phyloP scores from a whole-genome alignment of 768 basidiomycete genomes.

The Rhizopogon vinicolor region DNA sequence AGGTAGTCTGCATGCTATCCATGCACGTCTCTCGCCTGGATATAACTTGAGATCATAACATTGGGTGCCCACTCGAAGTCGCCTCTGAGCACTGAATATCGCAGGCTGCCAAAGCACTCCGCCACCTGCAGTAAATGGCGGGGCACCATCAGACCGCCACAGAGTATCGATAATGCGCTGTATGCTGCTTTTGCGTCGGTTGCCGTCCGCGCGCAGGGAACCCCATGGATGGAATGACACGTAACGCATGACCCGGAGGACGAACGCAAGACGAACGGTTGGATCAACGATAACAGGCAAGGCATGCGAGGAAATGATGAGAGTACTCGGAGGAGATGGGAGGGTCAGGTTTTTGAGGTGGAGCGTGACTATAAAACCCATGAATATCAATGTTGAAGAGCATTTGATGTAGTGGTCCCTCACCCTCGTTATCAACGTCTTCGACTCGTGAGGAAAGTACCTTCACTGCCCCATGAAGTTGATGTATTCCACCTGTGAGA shows the following conservation, averaged over 20 bases:
- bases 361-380: constrained; percentile 34
- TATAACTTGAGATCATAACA: constrained; percentile 10
- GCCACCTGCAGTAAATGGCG: constrained; percentile 50
- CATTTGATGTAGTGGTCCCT: neutral
- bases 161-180: constrained; percentile 43
- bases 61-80: constrained; percentile 14
- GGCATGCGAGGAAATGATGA: constrained; percentile 37
- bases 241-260: constrained; percentile 60
- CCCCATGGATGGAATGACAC: constrained; percentile 79
- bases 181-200: constrained; percentile 44
- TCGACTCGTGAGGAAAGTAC: constrained; percentile 31
- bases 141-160: constrained; percentile 32
- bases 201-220: constrained; percentile 53
- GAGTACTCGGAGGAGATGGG: constrained; percentile 46
- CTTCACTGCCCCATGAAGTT: constrained; percentile 34
- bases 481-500: constrained; percentile 27
- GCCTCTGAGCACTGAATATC: constrained; percentile 21
- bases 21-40: constrained; percentile 34
- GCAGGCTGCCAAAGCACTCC: constrained; percentile 65
- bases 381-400: neutral
- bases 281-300: constrained; percentile 31
- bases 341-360: constrained; percentile 31
- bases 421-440: constrained; percentile 45
- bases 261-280: constrained; percentile 33
- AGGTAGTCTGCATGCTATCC: constrained; percentile 62